phyloP scores from a whole-genome alignment of 2,329 filamentous ascomycete species.

The Fusarium sp. region DNA sequence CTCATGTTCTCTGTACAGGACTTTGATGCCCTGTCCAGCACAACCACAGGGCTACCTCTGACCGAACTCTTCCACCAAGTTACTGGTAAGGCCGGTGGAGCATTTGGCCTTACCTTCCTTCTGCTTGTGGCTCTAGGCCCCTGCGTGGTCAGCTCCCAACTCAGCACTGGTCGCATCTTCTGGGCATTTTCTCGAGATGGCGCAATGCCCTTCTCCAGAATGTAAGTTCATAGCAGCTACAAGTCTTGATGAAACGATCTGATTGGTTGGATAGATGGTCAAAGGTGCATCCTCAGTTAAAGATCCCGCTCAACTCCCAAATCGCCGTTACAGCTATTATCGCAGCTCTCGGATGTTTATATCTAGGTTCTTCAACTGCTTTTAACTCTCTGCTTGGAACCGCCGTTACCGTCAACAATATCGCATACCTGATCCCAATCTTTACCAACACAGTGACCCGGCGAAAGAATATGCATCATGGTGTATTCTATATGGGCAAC shows the following conservation, averaged over 20 bases:
- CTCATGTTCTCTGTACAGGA: conserved; percentile 12
- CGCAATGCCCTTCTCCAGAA: background rate
- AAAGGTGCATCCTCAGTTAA: background rate
- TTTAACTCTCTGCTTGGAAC: conserved; percentile 11
- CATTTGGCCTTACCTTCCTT: background rate
- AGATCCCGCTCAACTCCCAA: conserved; percentile 4
- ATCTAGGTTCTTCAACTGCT: conserved; percentile 6
- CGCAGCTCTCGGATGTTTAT: background rate
- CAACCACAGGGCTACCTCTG: background rate
- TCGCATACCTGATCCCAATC: conserved; percentile 3
- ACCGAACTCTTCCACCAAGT: conserved; percentile 10
- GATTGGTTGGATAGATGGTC: background rate
- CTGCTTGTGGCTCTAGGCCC: background rate
- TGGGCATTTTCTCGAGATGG: conserved; percentile 15
- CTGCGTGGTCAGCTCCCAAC: background rate
- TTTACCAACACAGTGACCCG: background rate
- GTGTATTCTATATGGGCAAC: conserved; percentile 8
- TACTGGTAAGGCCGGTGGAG: background rate
- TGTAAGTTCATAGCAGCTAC: background rate
- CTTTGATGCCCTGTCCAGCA: background rate
- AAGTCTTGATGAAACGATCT: too few relatives aligned
- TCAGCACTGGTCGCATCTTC: conserved; percentile 7
- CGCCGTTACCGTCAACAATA: conserved; percentile 5
- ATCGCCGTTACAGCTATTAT: background rate
- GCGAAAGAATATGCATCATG: conserved; percentile 7